Evolutionary conservation across 2,329 filamentous ascomycete genomes (phyloP).

Genomic region (Huntiella decipiens): DNA sequence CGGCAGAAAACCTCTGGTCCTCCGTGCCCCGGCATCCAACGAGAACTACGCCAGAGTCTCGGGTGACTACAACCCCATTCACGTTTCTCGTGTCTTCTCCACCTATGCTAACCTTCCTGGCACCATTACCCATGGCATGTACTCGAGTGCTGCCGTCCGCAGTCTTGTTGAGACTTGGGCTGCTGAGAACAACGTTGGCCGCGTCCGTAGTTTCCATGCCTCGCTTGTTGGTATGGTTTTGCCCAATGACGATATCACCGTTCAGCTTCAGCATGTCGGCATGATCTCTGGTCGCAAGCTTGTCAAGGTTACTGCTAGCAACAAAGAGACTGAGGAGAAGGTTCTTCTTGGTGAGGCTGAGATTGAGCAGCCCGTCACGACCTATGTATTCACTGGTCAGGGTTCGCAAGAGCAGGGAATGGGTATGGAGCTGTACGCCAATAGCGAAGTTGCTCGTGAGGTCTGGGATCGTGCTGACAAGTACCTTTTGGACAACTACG

Average conservation of each 20-base stretch:
- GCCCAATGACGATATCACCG: conserved; percentile 84
- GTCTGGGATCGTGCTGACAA: conserved; percentile 97
- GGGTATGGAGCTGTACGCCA: conserved; percentile 97
- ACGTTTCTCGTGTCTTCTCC: conserved; percentile 92
- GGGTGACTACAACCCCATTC: conserved; percentile 96
- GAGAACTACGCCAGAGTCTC: conserved; percentile 96
- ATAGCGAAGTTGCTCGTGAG: conserved; percentile 82
- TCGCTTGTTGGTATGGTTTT: conserved; percentile 97
- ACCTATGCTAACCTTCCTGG: conserved; percentile 89
- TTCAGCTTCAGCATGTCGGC: conserved; percentile 88
- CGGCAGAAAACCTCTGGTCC: conserved; percentile 70
- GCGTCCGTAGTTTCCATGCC: conserved; percentile 92
- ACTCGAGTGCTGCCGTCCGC: conserved; percentile 89
- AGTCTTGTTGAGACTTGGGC: conserved; percentile 97
- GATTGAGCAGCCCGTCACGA: conserved; percentile 89
- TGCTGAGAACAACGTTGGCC: conserved; percentile 93
- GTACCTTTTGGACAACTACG: conserved; percentile 97
- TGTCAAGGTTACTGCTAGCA: conserved; percentile 93
- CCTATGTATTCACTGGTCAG: conserved; percentile 96
- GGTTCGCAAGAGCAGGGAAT: conserved; percentile 98
- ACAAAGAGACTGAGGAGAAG: conserved; percentile 91
- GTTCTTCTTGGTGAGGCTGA: conserved; percentile 89
- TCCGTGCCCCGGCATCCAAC: conserved; percentile 87
- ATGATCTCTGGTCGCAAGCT: conserved; percentile 99
- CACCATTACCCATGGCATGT: conserved; percentile 98